These are phyloP conservation scores for Lasiosphaeria ovina DNA, from an alignment of 495 filamentous ascomycete species.

Conservation along the genomic window DNA sequence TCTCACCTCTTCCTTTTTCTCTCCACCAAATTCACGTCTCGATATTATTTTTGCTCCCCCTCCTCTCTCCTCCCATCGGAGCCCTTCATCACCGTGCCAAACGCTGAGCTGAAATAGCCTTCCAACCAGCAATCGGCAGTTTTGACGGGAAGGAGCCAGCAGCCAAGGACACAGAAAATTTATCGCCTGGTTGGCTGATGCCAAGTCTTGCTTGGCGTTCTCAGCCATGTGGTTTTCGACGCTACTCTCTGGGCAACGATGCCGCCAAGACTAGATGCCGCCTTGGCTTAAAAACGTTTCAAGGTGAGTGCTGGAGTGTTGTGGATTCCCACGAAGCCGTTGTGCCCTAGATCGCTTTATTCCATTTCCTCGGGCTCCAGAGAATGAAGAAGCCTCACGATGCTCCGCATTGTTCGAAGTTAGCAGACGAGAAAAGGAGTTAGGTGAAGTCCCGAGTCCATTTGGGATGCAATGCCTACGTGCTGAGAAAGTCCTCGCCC, in stretches of 20 bases:
- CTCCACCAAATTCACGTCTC: too few species aligned
- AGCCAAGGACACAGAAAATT: neutral
- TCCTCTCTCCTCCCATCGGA: neutral
- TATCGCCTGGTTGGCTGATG: neutral
- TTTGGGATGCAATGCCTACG: too few species aligned
- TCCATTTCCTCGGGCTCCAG: too few species aligned
- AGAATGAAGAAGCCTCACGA: too few species aligned
- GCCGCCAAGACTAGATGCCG: neutral
- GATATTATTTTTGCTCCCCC: neutral
- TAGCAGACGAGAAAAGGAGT: too few species aligned
- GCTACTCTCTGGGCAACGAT: neutral
- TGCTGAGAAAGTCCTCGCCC: too few species aligned
- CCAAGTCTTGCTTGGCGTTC: neutral
- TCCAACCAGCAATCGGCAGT: neutral
- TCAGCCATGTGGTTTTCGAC: neutral
- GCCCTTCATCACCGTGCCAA: neutral
- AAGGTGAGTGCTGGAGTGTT: too few species aligned
- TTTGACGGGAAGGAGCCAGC: neutral
- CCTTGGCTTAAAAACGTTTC: neutral
- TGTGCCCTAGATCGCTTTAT: too few species aligned
- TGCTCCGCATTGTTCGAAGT: too few species aligned
- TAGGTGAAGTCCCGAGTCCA: too few species aligned
- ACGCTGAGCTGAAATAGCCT: neutral
- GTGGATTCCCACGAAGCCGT: too few species aligned
- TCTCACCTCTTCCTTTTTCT: too few species aligned